Conservation (phyloP, 257 asterid genomes). For the Verbascum thapsus region DNA sequence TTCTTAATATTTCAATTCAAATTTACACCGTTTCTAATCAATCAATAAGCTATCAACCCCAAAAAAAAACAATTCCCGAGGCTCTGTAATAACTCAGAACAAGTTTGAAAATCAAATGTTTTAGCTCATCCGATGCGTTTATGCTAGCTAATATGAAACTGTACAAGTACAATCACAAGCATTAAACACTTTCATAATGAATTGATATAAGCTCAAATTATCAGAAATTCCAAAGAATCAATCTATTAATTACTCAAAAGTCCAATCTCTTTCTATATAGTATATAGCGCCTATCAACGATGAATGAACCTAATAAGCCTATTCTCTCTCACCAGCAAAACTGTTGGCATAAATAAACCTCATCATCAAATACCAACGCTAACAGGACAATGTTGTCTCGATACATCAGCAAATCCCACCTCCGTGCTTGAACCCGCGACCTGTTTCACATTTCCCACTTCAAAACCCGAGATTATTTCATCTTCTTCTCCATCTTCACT, state of each 20-base stretch:
- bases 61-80: too few relatives aligned
- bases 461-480: slow-evolving; percentile 30
- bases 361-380: slow-evolving; percentile 50
- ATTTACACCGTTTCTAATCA: too few relatives aligned
- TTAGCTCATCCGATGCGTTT: too few relatives aligned
- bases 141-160: too few relatives aligned
- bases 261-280: slow-evolving; percentile 21
- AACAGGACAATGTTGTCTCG: slow-evolving; percentile 44
- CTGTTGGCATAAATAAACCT: slow-evolving; percentile 34
- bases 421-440: slow-evolving; percentile 31
- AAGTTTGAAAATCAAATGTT: too few relatives aligned
- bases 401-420: not conserved
- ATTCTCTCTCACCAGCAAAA: slow-evolving; percentile 33
- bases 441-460: too few relatives aligned
- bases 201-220: not conserved
- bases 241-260: slow-evolving; percentile 33
- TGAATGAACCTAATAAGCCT: slow-evolving; percentile 35
- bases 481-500: slow-evolving; percentile 53
- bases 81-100: too few relatives aligned
- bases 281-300: slow-evolving; percentile 28
- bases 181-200: not conserved
- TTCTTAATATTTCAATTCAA: too few relatives aligned
- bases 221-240: slow-evolving; percentile 31
- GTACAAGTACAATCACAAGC: too few relatives aligned
- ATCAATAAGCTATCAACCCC: too few relatives aligned